A percentile compares a stretch with the other conserved stretches of the same genome.
These are phyloP conservation scores for Colletotrichum simmondsii DNA, from an alignment of 2,329 filamentous ascomycete genomes.

Conservation along the genomic window DNA sequence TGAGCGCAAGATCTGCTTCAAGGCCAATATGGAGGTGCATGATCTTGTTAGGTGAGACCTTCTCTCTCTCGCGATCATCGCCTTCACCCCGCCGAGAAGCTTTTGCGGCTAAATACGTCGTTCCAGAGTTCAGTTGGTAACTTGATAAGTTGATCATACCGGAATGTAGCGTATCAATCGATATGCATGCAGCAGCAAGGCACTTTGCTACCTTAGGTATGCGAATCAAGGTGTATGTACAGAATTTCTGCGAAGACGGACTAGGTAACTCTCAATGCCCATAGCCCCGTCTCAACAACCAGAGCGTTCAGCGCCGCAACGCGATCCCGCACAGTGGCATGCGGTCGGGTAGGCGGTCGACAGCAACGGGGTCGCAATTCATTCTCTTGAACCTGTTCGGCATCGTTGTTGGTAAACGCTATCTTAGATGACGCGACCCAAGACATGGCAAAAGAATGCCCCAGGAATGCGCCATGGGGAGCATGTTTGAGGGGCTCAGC, in stretches of 20 bases:
- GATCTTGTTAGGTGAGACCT: slow-evolving; percentile 29
- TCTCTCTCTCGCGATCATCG: not conserved
- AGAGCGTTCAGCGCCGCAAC: not conserved
- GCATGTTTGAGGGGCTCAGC: not conserved
- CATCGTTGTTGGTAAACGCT: not conserved
- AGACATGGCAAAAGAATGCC: not conserved
- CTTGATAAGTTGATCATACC: not conserved
- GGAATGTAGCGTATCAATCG: not conserved
- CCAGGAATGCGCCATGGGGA: not conserved
- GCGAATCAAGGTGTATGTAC: not conserved
- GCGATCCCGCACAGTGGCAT: not conserved
- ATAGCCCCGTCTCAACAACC: not conserved
- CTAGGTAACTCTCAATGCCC: not conserved
- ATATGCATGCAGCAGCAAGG: not conserved
- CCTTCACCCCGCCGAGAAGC: not conserved
- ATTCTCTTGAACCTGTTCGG: not conserved
- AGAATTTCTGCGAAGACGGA: not conserved
- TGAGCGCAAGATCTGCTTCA: slow-evolving; percentile 26
- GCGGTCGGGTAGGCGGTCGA: not conserved
- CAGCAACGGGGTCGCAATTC: not conserved
- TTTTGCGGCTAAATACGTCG: not conserved
- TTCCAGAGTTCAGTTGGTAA: not conserved
- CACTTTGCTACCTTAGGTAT: not conserved
- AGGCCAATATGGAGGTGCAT: slow-evolving; percentile 23
- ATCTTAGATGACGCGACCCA: not conserved